These are phyloP conservation scores for Flagelloscypha sp. DNA, from an alignment of 768 basidiomycete species.

Conservation along the genomic window DNA sequence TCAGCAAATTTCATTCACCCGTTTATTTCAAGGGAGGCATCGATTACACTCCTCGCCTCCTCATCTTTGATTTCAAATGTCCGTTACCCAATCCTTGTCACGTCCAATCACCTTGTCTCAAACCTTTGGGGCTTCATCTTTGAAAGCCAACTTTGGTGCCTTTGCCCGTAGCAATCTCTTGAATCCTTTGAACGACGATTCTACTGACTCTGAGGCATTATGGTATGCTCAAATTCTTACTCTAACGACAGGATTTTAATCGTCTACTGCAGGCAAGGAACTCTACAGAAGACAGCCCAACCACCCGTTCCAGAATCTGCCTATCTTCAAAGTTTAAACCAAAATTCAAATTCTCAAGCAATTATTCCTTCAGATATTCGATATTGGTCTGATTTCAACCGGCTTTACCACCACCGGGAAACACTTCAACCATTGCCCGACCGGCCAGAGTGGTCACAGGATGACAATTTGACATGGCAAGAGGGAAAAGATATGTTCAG, in stretches of 20 bases:
- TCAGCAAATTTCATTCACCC: slow-evolving; percentile 1
- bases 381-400: slow-evolving; percentile 66
- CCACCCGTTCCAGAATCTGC: no score
- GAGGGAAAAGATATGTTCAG: slow-evolving; percentile 41
- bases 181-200: not conserved
- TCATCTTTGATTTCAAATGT: slow-evolving; percentile 67
- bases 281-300: no score
- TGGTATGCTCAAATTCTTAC: not conserved
- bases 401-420: slow-evolving; percentile 33
- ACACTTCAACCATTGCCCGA: slow-evolving; percentile 60
- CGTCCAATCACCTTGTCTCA: slow-evolving; percentile 2
- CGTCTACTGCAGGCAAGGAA: no score
- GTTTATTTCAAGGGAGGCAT: slow-evolving; percentile 34
- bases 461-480: slow-evolving; percentile 51
- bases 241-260: no score
- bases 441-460: slow-evolving; percentile 38
- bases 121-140: no score
- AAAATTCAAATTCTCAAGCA: no score
- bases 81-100: slow-evolving; percentile 10
- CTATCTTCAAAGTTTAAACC: no score
- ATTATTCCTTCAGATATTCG: slow-evolving; percentile 36
- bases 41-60: slow-evolving; percentile 51
- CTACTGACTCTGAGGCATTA: not conserved
- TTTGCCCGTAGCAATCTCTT: slow-evolving; percentile 30
- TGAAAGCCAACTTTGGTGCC: slow-evolving; percentile 66